Evolutionary conservation across 768 basidiomycete species (phyloP), one percentile per base, ranked within the genome.

Genomic region (Lactifluus volemus): DNA sequence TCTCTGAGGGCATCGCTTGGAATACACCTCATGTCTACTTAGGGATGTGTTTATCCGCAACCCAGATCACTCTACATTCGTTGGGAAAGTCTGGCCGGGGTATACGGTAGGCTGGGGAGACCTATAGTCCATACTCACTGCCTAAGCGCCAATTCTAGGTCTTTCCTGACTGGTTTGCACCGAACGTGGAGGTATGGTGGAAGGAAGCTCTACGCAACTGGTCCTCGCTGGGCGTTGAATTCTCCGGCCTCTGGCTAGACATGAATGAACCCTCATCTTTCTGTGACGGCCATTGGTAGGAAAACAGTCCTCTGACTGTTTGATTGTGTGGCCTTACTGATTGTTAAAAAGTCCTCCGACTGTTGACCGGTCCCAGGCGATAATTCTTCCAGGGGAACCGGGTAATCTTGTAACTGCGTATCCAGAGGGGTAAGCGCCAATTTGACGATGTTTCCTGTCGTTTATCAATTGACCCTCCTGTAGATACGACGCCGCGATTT

Each of bases 71-170:
- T 79, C 83, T 41, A 79, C 84, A 66, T 90, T 86, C 70, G 68
- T 88, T 1, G 89, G 89, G 11, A 78, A 84, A 68, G 88, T 89
- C 9, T 90, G 86, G 88, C 87, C 88, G 15, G 86, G 88, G 25
- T 85, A 81, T 71, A 84, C 85, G 7, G 86, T 83, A 39, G 17
- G 77, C 68, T 9, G 11, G 29, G 25, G 15, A 11, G n/a, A 7
- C 14, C 29, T n/a, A 41, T 32, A 17, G 5, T 38, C 36, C 1
- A 15, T 42, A 11, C 45, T 10, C 6, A 17, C 21, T 29, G 8
- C 19, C 55, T 41, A 10, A 62, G 15, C 34, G 19, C 17, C n/a
- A 19, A n/a, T 44, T 38, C 17, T 34, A 79, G 81, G 79, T 77
- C 34, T 85, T 82, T 69, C 82, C 83, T 0, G 84, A 85, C 65